A percentile compares a stretch with the other conserved stretches of the same genome.
phyloP scores from a whole-genome alignment of 352 stramenopile species.

The Phytophthora cactorum region DNA sequence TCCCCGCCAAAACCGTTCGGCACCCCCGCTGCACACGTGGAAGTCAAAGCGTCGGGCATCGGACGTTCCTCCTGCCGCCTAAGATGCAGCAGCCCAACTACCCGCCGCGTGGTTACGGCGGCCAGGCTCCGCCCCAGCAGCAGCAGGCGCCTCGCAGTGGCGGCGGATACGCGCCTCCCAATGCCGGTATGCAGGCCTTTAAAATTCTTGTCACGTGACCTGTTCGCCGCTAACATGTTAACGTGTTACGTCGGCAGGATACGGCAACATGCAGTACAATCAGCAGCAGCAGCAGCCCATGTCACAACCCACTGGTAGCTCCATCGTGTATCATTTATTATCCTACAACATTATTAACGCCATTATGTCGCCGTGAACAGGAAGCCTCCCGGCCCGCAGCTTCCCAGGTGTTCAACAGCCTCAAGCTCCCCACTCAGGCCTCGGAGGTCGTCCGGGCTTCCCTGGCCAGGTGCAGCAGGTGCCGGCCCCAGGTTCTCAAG shows the following conservation, averaged over 20 bases:
- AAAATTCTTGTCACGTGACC: not conserved
- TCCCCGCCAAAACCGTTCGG: conserved; percentile 13
- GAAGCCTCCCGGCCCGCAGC: conserved; percentile 25
- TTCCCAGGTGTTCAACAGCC: conserved; percentile 32
- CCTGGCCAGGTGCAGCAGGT: conserved; percentile 21
- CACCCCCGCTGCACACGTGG: conserved; percentile 33
- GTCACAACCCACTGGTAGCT: conserved; percentile 40
- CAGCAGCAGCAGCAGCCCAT: conserved; percentile 43
- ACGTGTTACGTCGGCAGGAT: conserved; percentile 20
- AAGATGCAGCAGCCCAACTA: conserved; percentile 54
- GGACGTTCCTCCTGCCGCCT: conserved; percentile 3
- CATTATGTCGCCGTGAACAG: conserved; percentile 8
- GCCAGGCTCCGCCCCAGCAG: conserved; percentile 30
- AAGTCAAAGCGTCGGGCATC: conserved; percentile 24
- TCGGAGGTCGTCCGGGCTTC: conserved; percentile 30
- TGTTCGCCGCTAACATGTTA: conserved; percentile 1
- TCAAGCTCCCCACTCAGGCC: conserved; percentile 36
- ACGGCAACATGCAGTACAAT: conserved; percentile 26
- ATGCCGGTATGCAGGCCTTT: conserved; percentile 6
- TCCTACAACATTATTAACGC: not conserved
- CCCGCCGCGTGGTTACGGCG: conserved; percentile 43
- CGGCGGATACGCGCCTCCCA: conserved; percentile 24
- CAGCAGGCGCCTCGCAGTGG: conserved; percentile 41
- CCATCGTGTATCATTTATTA: not conserved
- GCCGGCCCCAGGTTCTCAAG: conserved; percentile 23